phyloP scores from a whole-genome alignment of 495 filamentous ascomycete genomes.

The Glutinoglossum americanum region DNA sequence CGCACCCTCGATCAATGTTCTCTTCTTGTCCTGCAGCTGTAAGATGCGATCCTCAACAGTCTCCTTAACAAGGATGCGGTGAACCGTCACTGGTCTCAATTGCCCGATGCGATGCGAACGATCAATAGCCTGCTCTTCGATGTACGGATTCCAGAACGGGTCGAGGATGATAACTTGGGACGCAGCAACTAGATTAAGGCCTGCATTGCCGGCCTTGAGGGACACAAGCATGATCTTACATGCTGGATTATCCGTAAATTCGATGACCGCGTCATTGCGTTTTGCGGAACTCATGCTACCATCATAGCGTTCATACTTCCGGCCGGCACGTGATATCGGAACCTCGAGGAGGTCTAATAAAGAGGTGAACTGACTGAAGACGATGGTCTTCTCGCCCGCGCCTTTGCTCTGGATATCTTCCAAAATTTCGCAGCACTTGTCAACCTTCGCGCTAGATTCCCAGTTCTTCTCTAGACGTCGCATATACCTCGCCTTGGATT shows the following conservation, averaged over 20 bases:
- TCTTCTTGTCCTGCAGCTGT: slow-evolving; percentile 66
- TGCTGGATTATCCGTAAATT: slow-evolving; percentile 43
- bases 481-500: slow-evolving; percentile 45
- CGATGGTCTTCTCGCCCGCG: slow-evolving; percentile 54
- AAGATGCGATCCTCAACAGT: slow-evolving; percentile 88
- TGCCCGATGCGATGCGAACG: slow-evolving; percentile 86
- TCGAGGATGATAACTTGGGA: slow-evolving; percentile 80
- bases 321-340: slow-evolving; percentile 43
- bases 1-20: slow-evolving; percentile 53
- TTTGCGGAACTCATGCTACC: slow-evolving; percentile 53
- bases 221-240: slow-evolving; percentile 71
- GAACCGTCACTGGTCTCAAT: slow-evolving; percentile 47
- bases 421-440: slow-evolving; percentile 52
- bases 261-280: slow-evolving; percentile 48
- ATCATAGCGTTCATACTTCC: slow-evolving; percentile 60
- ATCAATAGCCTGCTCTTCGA: slow-evolving; percentile 88
- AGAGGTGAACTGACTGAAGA: slow-evolving; percentile 85
- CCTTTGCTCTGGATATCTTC: slow-evolving; percentile 24
- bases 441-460: slow-evolving; percentile 58
- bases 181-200: slow-evolving; percentile 73
- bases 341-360: slow-evolving; percentile 83
- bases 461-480: slow-evolving; percentile 40
- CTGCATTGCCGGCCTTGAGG: slow-evolving; percentile 77
- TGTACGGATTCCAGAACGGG: slow-evolving; percentile 92
- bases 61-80: slow-evolving; percentile 51